Conservation (phyloP, 1,284 basidiomycete species). For the Malassezia restricta region DNA sequence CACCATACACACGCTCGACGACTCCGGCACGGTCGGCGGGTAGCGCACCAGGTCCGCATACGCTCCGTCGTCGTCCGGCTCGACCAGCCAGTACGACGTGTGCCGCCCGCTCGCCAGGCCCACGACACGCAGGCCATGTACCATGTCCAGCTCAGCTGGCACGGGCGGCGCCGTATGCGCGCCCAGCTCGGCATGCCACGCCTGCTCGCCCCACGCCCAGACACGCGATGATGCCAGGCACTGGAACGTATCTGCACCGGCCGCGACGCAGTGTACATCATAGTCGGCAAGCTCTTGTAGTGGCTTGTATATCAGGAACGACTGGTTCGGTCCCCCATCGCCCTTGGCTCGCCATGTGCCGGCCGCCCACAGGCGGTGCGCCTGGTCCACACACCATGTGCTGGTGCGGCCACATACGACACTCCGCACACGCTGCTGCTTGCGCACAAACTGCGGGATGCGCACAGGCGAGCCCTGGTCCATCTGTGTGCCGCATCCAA, state of each 20-base stretch:
- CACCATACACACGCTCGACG: slow-evolving; percentile 59
- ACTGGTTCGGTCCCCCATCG: slow-evolving; percentile 55
- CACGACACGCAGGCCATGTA: slow-evolving; percentile 64
- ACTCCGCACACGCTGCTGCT: slow-evolving; percentile 55
- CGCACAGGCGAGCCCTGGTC: slow-evolving; percentile 51
- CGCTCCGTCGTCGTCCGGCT: slow-evolving; percentile 50
- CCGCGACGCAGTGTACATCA: slow-evolving; percentile 51
- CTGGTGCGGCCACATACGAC: slow-evolving; percentile 71
- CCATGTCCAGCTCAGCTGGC: slow-evolving; percentile 65
- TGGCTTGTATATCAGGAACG: slow-evolving; percentile 28
- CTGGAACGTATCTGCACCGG: slow-evolving; percentile 84
- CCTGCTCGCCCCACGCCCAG: slow-evolving; percentile 70
- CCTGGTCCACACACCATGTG: slow-evolving; percentile 69
- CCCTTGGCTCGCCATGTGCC: slow-evolving; percentile 76
- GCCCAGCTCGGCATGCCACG: slow-evolving; percentile 63
- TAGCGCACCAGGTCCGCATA: slow-evolving; percentile 38
- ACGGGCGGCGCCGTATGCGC: slow-evolving; percentile 64
- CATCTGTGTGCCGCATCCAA: slow-evolving; percentile 62
- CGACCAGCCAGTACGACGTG: slow-evolving; percentile 61
- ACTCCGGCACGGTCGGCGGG: slow-evolving; percentile 53
- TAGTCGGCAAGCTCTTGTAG: slow-evolving; percentile 37
- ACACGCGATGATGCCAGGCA: slow-evolving; percentile 50
- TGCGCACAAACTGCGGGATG: slow-evolving; percentile 41
- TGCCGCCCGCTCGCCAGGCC: slow-evolving; percentile 72
- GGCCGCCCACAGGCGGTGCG: slow-evolving; percentile 61